phyloP scores from a whole-genome alignment of 139 green algal species.

The Desmodesmus armatus region DNA sequence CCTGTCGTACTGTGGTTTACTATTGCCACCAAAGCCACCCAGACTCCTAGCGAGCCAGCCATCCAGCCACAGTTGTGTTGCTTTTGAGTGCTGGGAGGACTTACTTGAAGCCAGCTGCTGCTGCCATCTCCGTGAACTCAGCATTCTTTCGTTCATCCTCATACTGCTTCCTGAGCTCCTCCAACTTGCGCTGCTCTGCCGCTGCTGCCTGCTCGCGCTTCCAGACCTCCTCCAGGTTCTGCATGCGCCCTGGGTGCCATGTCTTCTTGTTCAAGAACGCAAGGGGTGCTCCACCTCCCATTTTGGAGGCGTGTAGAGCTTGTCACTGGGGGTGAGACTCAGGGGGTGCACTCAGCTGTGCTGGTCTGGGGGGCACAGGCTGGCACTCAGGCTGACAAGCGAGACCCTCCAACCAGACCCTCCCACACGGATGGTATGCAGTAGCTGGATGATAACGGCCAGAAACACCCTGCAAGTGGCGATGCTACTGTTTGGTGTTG shows the following conservation, averaged over 20 bases:
- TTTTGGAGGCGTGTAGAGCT: background rate
- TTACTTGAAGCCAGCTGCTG: conserved; percentile 67
- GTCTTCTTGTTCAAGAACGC: conserved; percentile 95
- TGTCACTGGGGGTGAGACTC: background rate
- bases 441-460: background rate
- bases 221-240: conserved; percentile 93
- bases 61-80: too few species aligned
- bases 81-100: too few species aligned
- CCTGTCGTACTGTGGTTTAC: too few species aligned
- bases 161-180: conserved; percentile 90
- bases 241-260: conserved; percentile 81
- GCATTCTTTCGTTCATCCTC: conserved; percentile 85
- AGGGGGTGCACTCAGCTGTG: background rate
- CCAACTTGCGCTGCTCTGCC: conserved; percentile 85
- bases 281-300: conserved; percentile 48
- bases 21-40: too few species aligned
- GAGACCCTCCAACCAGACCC: too few species aligned
- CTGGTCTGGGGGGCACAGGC: background rate
- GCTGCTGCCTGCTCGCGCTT: conserved; percentile 87
- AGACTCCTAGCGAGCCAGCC: too few species aligned
- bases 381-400: background rate
- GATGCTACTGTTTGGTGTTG: too few species aligned
- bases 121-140: conserved; percentile 80
- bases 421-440: too few species aligned
- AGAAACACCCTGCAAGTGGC: background rate